Conservation (phyloP, 305 asterid species). For the Coffea humblotiana region DNA sequence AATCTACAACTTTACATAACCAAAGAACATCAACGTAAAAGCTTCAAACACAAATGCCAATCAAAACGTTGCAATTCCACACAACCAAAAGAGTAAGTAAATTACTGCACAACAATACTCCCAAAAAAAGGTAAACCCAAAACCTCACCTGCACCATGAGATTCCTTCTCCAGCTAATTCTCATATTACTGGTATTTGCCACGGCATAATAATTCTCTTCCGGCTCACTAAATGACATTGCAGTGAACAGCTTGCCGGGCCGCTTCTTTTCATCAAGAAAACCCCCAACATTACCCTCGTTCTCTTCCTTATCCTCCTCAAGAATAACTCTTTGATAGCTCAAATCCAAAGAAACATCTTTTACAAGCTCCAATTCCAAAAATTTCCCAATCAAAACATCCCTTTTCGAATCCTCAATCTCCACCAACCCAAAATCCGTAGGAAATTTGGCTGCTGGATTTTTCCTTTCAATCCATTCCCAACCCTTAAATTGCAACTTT, state of each 20-base stretch:
- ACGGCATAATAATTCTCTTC: conserved; percentile 28
- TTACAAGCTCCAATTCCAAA: conserved; percentile 72
- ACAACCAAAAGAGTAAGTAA: background rate
- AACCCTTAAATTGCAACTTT: conserved; percentile 60
- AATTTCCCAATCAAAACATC: conserved; percentile 60
- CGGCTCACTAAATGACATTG: conserved; percentile 67
- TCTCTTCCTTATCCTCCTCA: conserved; percentile 34
- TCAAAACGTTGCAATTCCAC: background rate
- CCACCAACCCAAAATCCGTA: conserved; percentile 85
- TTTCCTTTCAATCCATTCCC: conserved; percentile 89
- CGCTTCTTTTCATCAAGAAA: conserved; percentile 75
- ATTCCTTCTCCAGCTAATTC: conserved; percentile 61
- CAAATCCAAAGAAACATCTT: conserved; percentile 78
- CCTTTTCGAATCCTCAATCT: conserved; percentile 54
- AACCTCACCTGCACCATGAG: conserved; percentile 74
- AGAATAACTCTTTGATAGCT: conserved; percentile 77
- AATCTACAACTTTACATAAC: background rate
- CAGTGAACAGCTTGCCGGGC: conserved; percentile 89
- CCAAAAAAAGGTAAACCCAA: background rate
- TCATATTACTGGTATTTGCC: conserved; percentile 38
- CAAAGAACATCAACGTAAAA: background rate
- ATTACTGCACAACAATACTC: background rate
- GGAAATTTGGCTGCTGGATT: conserved; percentile 82
- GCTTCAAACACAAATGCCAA: background rate
- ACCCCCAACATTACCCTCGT: conserved; percentile 40